Conservation (phyloP, 108 stramenopile species). For the Nitzschia sp. region DNA sequence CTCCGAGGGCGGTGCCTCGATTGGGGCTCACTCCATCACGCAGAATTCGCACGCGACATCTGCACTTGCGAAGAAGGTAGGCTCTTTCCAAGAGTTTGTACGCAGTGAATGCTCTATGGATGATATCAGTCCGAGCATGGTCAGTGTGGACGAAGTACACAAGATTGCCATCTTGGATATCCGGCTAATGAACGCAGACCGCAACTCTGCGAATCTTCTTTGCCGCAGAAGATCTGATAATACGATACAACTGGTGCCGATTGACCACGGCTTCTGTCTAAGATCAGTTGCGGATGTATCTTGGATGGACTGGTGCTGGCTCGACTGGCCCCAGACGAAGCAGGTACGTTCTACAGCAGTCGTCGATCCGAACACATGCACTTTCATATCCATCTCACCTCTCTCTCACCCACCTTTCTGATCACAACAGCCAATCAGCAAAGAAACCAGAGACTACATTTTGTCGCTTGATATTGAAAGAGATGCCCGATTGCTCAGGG, state of each 20-base stretch:
- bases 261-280: constrained; percentile 98
- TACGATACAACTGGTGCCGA: constrained; percentile 87
- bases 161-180: constrained; percentile 97
- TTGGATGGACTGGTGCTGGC: constrained; percentile 99
- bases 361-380: neutral
- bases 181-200: constrained; percentile 95
- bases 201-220: constrained; percentile 94
- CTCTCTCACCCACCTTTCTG: neutral
- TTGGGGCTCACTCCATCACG: constrained; percentile 75
- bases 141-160: constrained; percentile 90
- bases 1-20: constrained; percentile 76
- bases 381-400: neutral
- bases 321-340: constrained; percentile 96
- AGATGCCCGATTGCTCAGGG: constrained; percentile 65
- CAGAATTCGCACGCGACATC: neutral
- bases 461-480: constrained; percentile 71
- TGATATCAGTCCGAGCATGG: constrained; percentile 85
- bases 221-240: constrained; percentile 74
- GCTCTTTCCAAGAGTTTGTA: constrained; percentile 93
- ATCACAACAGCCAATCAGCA: constrained; percentile 53
- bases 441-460: constrained; percentile 64
- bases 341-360: constrained; percentile 35
- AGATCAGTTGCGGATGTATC: constrained; percentile 91
- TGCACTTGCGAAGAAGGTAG: constrained; percentile 71
- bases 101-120: constrained; percentile 90